A percentile compares a stretch with the other conserved stretches of the same genome.
These are phyloP conservation scores for Globisporangium heterothallicum DNA, from an alignment of 352 stramenopile genomes.

Conservation along the genomic window DNA sequence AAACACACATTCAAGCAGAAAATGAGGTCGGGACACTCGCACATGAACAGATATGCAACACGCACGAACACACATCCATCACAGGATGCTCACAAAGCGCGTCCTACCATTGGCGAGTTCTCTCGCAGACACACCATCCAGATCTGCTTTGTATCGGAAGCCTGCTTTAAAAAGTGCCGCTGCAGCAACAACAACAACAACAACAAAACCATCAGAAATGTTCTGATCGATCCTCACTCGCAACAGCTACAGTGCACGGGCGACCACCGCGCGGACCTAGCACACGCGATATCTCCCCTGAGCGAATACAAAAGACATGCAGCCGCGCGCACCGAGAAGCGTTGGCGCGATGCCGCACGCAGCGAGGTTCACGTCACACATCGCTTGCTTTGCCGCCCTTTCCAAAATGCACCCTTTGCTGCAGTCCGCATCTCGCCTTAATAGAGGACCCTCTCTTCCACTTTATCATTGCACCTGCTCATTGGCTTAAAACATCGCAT, in stretches of 20 bases:
- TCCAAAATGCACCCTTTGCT: background rate
- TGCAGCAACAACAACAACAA: slow-evolving; percentile 8
- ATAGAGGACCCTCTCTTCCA: slow-evolving; percentile 4
- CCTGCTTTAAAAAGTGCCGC: slow-evolving; percentile 52
- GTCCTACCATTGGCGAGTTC: slow-evolving; percentile 48
- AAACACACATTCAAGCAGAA: background rate
- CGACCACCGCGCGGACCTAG: background rate
- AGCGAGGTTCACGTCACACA: slow-evolving; percentile 34
- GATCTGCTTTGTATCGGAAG: slow-evolving; percentile 52
- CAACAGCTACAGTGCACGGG: background rate
- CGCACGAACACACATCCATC: background rate
- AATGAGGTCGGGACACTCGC: background rate
- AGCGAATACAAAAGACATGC: background rate
- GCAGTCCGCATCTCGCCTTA: background rate
- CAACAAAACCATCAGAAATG: background rate
- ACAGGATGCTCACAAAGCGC: background rate
- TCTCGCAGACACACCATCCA: slow-evolving; percentile 40
- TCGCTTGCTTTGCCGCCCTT: slow-evolving; percentile 12
- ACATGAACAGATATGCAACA: background rate
- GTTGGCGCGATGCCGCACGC: slow-evolving; percentile 57
- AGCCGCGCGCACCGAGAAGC: slow-evolving; percentile 32
- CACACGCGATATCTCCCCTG: background rate
- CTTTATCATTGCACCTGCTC: background rate
- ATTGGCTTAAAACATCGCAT: too few species aligned
- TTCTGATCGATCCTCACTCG: background rate